A percentile compares a stretch with the other conserved stretches of the same genome.
phyloP scores from a whole-genome alignment of 2,329 filamentous ascomycete species.

The Neoarthrinium moseri region DNA sequence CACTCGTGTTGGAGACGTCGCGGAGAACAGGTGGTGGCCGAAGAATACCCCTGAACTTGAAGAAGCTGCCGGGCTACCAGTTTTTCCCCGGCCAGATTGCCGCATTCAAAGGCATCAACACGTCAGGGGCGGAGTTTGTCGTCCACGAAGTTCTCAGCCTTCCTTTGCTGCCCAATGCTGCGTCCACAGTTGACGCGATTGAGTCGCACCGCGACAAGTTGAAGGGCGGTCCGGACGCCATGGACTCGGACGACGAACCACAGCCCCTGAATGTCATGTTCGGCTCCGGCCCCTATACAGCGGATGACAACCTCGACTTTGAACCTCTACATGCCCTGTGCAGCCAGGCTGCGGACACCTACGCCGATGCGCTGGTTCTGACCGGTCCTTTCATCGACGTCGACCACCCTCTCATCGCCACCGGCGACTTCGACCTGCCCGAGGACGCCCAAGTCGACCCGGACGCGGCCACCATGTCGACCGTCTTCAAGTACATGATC shows the following conservation, averaged over 20 bases:
- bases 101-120: conserved; percentile 81
- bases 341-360: conserved; percentile 69
- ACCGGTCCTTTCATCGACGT: conserved; percentile 87
- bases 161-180: conserved; percentile 73
- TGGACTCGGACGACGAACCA: conserved; percentile 57
- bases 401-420: conserved; percentile 84
- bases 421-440: conserved; percentile 75
- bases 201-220: conserved; percentile 69
- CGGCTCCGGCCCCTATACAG: conserved; percentile 85
- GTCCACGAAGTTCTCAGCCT: conserved; percentile 74
- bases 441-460: conserved; percentile 66
- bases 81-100: conserved; percentile 96
- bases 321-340: conserved; percentile 83
- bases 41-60: conserved; percentile 76
- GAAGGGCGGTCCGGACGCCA: conserved; percentile 60
- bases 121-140: conserved; percentile 78
- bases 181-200: conserved; percentile 65
- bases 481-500: conserved; percentile 81
- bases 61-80: conserved; percentile 66
- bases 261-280: conserved; percentile 75
- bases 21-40: conserved; percentile 79
- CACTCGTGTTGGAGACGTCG: conserved; percentile 85
- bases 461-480: conserved; percentile 76
- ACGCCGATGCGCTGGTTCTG: conserved; percentile 77
- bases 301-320: conserved; percentile 89